Base-by-base conservation (phyloP, 1,139 yeast genomes). In the Sugiyamaella grinbergsii region DNA sequence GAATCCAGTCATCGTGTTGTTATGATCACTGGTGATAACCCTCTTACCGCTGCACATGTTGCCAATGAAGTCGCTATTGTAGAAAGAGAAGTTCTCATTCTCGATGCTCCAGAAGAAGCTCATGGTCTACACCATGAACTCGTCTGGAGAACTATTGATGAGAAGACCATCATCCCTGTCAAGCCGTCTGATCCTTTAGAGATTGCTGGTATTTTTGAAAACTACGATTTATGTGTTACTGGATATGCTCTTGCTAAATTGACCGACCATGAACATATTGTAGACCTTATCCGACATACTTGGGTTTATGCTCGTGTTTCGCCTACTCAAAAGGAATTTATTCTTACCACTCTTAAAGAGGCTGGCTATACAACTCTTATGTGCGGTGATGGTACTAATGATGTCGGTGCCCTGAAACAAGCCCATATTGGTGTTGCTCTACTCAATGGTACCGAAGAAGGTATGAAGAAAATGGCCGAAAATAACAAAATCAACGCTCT, bases 311-410 rank as follows among this genome's bases (percentile, higher is more conserved):
- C 98, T 45, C 86, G 99, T 74, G 98, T 94, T 34, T 93, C 98
- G 5, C 98, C 99, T 42, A 68, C 85, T 31, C 98, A 93, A 74
- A 94, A 93, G 73, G 98, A 93, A 72, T 89, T 85, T 60, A 83
- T 93, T 62, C 76, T 94, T 64, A 85, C 84, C 57, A 80, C 89
- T 39, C 79, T 89, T 67, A 93, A 93, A 70, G 85, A 82, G 54
- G 81, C 90, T 67, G 98, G 97, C 29, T 93, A 91, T 71, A 85
- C 81, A 64, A 93, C 98, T 29, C 79, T 94, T 62, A 93, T 93
- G 99, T 93, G 98, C 73, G 99, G 99, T 76, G 99, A 93, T 72
- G 99, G 99, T 72, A 93, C 99, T 29, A 93, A 93, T 68, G 99
- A 93, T 76, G 98, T 93, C 51, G 99, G 99, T 70, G 99, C 99